Base-by-base conservation (phyloP, 768 basidiomycete species). In the Rhodosporidiobolus sp. region DNA sequence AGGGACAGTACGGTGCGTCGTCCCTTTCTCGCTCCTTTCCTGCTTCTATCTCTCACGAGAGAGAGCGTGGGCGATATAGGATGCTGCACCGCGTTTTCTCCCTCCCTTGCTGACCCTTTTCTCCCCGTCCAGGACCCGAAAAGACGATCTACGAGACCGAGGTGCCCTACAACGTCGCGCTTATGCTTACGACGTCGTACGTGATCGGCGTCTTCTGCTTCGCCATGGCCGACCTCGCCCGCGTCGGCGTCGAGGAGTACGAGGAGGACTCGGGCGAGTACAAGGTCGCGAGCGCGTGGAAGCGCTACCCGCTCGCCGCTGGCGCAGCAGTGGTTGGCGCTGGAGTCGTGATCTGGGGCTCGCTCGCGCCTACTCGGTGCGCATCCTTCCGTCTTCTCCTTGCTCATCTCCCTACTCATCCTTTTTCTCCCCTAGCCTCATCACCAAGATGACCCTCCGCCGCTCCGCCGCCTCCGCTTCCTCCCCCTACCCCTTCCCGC, bases 161-260 rank as follows among this genome's bases (percentile, higher is more conserved):
- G 0, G 53, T 63, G 17, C 63, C 69, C 0, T 75, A 52, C 63
- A 75, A 72, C 53, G 50, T 54, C 10, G 50, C 74, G 4, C 53
- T 75, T 26, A 67, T 75, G 55, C 63, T 75, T 30, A 56, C 63
- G 8, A 58, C 61, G n/a, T 54, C 58, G 14, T 52, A 63, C 19
- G 67, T 69, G 48, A 50, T 75, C 34, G 52, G 63, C n/a, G 67
- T 75, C 30, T 75, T 75, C 56, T 52, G 45, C 34, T 53, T 71
- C 56, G 55, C 64, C 5, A 49, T 56, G 26, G 74, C 67, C 9
- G 74, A 75, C 59, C 34, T 67, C 12, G 74, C 74, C 0, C 48
- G 74, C 5, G 50, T 50, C 16, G 74, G 74, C 22, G 52, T 71
- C 38, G 70, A 67, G 50, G 20, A 1, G 28, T 48, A 43, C 28